Evolutionary conservation across 176 grass and related monocot species (phyloP).

Genomic region (Cenchrus fungigraminus): DNA sequence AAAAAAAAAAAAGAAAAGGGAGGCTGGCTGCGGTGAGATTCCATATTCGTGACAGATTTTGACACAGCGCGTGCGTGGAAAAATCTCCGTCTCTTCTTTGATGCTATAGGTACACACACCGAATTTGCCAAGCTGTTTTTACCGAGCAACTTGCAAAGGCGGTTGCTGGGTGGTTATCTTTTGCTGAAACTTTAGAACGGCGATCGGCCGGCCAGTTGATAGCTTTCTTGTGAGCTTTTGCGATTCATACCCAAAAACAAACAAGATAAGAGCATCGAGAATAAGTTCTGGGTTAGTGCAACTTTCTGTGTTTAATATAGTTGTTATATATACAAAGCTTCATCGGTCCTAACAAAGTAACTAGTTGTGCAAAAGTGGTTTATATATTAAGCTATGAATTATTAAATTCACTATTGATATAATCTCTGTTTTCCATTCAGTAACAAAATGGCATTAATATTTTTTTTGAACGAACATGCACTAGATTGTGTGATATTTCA

Average conservation of each 20-base stretch:
- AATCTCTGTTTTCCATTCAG: not conserved
- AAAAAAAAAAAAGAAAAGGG: not conserved
- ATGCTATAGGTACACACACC: conserved; percentile 20
- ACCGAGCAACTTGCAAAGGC: not conserved
- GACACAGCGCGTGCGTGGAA: conserved; percentile 20
- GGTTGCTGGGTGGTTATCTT: not conserved
- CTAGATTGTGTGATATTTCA: no score
- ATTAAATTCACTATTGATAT: not conserved
- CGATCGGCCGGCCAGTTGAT: not conserved
- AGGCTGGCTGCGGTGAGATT: not conserved
- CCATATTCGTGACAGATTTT: not conserved
- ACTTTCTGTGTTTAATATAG: not conserved
- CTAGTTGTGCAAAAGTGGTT: not conserved
- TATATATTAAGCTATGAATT: not conserved
- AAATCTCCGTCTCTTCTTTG: not conserved
- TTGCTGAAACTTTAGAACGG: conserved; percentile 7
- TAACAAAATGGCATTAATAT: not conserved
- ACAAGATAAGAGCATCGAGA: not conserved
- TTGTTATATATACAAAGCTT: not conserved
- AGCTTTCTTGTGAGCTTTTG: not conserved
- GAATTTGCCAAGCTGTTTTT: not conserved
- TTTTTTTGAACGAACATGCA: no score
- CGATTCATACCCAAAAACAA: not conserved
- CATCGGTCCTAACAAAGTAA: not conserved
- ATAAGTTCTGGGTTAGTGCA: not conserved